Conservation (phyloP, 139 green algal genomes). For the Spirogloea muscicola region DNA sequence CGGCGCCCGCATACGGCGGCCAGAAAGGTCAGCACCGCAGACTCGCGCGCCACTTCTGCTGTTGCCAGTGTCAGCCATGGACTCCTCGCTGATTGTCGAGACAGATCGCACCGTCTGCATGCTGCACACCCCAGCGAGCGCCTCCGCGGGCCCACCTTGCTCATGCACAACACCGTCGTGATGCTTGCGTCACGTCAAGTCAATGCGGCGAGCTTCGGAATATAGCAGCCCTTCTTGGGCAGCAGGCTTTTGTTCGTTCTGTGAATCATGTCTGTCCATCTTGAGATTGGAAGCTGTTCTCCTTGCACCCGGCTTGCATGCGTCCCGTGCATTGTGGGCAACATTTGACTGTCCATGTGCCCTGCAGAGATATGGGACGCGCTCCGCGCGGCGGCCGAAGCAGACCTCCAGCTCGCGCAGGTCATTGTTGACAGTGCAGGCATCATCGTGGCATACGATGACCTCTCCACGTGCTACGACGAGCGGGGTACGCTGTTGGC, state of each 20-base stretch:
- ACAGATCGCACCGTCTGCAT: too few species aligned
- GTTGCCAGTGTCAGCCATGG: not conserved
- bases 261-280: not conserved
- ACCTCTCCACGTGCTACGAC: conserved; percentile 83
- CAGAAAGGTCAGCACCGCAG: conserved; percentile 55
- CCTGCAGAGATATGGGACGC: conserved; percentile 80
- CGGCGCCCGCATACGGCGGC: conserved; percentile 80
- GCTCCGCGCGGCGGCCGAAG: conserved; percentile 59
- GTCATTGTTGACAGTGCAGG: conserved; percentile 73
- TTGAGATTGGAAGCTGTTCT: not conserved
- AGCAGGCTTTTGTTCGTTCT: not conserved
- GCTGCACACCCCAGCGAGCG: too few species aligned
- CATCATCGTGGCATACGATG: conserved; percentile 65
- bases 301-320: not conserved
- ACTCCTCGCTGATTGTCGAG: not conserved
- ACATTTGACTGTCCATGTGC: too few species aligned
- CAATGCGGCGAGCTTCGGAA: too few species aligned
- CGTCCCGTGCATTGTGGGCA: not conserved
- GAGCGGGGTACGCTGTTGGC: conserved; percentile 56
- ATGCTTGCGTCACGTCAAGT: too few species aligned
- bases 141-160: too few species aligned
- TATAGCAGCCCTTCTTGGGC: too few species aligned
- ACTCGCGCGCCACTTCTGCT: conserved; percentile 5
- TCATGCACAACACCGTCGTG: too few species aligned
- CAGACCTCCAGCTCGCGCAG: conserved; percentile 58